Conservation (phyloP, 2,329 filamentous ascomycete species). For the Dryadomyces quercivorus region DNA sequence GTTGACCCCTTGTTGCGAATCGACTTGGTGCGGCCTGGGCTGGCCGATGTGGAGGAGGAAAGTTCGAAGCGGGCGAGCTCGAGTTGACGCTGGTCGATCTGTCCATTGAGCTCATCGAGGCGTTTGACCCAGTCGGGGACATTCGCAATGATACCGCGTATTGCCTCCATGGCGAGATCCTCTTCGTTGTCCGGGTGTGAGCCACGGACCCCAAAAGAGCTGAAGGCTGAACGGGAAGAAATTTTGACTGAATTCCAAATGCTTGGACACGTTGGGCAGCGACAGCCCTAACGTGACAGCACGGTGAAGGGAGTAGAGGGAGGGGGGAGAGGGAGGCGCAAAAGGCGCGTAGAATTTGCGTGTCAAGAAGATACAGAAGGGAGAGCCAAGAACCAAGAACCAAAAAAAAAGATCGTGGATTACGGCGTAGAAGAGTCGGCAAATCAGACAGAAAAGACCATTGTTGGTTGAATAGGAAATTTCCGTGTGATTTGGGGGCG, state of each 20-base stretch:
- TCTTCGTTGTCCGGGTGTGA: neutral
- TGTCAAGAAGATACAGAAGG: neutral
- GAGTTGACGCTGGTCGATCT: slow-evolving; percentile 49
- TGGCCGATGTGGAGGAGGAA: slow-evolving; percentile 5
- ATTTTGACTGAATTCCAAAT: neutral
- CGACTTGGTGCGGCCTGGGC: slow-evolving; percentile 14
- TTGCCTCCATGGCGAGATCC: slow-evolving; percentile 37
- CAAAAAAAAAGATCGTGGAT: neutral
- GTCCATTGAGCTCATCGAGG: slow-evolving; percentile 46
- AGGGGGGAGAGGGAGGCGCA: neutral
- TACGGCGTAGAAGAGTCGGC: neutral
- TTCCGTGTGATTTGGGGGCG: neutral
- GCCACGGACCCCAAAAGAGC: slow-evolving; percentile 1
- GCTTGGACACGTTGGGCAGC: neutral
- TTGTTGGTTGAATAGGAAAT: neutral
- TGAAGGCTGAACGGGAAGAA: neutral
- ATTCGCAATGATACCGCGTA: slow-evolving; percentile 40
- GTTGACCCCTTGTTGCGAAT: slow-evolving; percentile 16
- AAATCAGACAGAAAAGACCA: neutral
- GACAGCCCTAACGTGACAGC: neutral
- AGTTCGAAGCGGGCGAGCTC: slow-evolving; percentile 36
- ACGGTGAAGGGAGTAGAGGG: neutral
- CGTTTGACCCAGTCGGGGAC: slow-evolving; percentile 48
- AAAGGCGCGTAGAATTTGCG: neutral
- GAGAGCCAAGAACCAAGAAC: too few species aligned